A percentile compares a stretch with the other conserved stretches of the same genome.
phyloP scores from a whole-genome alignment of 2,329 filamentous ascomycete genomes.

The Xylaria sp. region DNA sequence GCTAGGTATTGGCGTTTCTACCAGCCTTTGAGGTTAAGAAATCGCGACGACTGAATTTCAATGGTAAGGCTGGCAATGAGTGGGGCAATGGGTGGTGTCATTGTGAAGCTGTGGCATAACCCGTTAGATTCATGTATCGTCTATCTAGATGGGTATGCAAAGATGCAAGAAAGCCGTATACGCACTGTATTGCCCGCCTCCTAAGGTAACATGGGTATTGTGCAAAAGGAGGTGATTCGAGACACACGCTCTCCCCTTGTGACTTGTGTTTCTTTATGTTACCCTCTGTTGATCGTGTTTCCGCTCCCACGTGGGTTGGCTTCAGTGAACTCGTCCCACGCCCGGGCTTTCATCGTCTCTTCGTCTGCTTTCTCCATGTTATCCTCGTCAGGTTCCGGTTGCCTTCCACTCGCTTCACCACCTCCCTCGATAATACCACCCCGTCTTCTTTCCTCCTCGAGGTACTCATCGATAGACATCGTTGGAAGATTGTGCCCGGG shows the following conservation, averaged over 20 bases:
- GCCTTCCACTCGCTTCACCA: slow-evolving; percentile 76
- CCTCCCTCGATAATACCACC: slow-evolving; percentile 94
- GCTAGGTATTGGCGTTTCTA: not conserved
- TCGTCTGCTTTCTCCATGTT: slow-evolving; percentile 86
- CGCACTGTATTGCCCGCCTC: not conserved
- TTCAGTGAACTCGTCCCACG: slow-evolving; percentile 95
- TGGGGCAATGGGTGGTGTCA: slow-evolving; percentile 6
- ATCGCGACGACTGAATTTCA: slow-evolving; percentile 20
- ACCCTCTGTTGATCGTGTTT: slow-evolving; percentile 84
- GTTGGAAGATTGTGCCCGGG: slow-evolving; percentile 93
- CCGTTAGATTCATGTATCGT: not conserved
- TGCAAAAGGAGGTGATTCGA: not conserved
- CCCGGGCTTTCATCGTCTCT: slow-evolving; percentile 91
- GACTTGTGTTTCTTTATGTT: slow-evolving; percentile 4
- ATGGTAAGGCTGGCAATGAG: slow-evolving; percentile 27
- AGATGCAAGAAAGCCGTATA: not conserved
- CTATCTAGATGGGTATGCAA: slow-evolving; percentile 23
- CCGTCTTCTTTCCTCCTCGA: slow-evolving; percentile 86
- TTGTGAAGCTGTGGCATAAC: slow-evolving; percentile 5
- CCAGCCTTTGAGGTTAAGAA: slow-evolving; percentile 22
- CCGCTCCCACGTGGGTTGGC: slow-evolving; percentile 86
- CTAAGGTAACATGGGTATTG: not conserved
- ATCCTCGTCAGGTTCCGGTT: slow-evolving; percentile 86
- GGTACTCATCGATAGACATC: slow-evolving; percentile 97
- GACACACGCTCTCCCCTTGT: not conserved